Base-by-base conservation (phyloP, 208 protist species). In the Trypanosoma conorhini region DNA sequence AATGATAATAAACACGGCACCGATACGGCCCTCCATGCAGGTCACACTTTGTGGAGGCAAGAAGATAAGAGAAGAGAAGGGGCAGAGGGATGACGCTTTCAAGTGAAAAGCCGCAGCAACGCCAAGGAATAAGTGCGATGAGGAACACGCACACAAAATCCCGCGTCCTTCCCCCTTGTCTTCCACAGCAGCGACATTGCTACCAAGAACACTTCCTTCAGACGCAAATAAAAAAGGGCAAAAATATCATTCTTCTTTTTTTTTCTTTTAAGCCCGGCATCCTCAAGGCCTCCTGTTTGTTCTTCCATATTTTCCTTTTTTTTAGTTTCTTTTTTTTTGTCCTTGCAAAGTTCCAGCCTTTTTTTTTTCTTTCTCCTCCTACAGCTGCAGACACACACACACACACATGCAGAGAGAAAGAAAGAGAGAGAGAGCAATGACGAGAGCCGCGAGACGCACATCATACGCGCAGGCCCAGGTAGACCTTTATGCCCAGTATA, bases 1-100 rank as follows among this genome's bases (percentile, higher is more conserved):
- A 62, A 82, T 70, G 28, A 48, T 52, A 54, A 76, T 55, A 66
- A 82, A 79, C 9, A 82, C 72, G 8, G 72, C 67, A 24, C 65
- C 63, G 24, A 82, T 48, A 58, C 50, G 15, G 9, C 69, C 67
- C 33, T 77, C 58, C 68, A 80, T 80, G 22, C 31, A 38, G 0
- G 17, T 3, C 7, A 77, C 12, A 64, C 42, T 46, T 46, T 46
- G 42, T 19, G 40, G 40, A 30, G 57, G 33, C 50, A 31, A 28
- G 21, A 75, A 10, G 15, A 3, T 3, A 21, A 21, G 15, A 46
- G 15, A 46, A 42, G 12, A 42, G 12, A 42, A 12, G 5, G 12
- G 38, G 38, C 42, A 46, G 42, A 46, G 9, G 13, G 9, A 19
- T 46, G 42, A 46, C 15, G 15, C 42, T 46, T 46, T 12, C 1